A percentile compares a stretch with the other conserved stretches of the same genome.
phyloP scores from a whole-genome alignment of 1,139 yeast species.

The Hyphopichia fennica region DNA sequence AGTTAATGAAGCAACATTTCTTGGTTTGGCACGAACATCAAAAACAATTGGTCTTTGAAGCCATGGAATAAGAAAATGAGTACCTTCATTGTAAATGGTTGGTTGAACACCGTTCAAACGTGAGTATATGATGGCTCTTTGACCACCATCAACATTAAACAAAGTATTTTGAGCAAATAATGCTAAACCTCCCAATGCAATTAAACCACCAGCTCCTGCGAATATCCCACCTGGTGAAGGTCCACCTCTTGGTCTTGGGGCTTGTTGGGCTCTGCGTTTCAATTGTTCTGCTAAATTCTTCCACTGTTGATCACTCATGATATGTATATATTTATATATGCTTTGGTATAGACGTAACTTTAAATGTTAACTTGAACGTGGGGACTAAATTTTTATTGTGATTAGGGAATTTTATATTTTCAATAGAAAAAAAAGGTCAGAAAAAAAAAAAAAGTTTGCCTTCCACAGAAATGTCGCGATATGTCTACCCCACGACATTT shows the following conservation, averaged over 20 bases:
- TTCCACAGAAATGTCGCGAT: not conserved
- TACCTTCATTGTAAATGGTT: conserved; percentile 89
- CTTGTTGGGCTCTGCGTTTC: conserved; percentile 61
- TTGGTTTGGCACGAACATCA: conserved; percentile 96
- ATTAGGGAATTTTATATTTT: too few species aligned
- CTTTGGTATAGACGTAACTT: too few species aligned
- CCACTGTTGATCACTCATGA: conserved; percentile 57
- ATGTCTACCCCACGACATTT: not conserved
- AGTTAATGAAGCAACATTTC: conserved; percentile 95
- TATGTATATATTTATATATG: not conserved
- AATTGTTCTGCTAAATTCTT: conserved; percentile 64
- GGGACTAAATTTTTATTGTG: not conserved
- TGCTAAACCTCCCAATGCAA: conserved; percentile 72
- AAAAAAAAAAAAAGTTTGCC: not conserved
- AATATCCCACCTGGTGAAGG: conserved; percentile 62
- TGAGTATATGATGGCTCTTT: conserved; percentile 92
- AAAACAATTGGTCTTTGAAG: conserved; percentile 88
- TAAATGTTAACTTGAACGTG: too few species aligned
- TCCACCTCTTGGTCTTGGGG: conserved; percentile 41
- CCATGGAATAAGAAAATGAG: conserved; percentile 94
- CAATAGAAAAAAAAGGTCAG: not conserved
- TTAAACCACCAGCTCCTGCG: conserved; percentile 78
- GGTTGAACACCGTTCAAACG: conserved; percentile 85
- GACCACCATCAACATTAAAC: conserved; percentile 99
- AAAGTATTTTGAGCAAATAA: conserved; percentile 70